Evolutionary conservation across 1,139 yeast genomes (phyloP), one percentile per base, ranked within the genome.

Genomic region (Blastobotrys apis): DNA sequence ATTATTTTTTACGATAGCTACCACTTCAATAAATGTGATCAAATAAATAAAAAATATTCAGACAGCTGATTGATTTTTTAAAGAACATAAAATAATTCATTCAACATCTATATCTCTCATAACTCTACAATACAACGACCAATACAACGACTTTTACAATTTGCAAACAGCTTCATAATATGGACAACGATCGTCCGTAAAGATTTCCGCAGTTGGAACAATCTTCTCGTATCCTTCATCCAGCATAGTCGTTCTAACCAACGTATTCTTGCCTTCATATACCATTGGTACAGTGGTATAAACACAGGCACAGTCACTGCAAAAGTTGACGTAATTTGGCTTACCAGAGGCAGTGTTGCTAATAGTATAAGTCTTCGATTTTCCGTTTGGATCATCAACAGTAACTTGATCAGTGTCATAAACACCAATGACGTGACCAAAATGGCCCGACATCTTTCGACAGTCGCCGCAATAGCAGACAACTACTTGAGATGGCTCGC

Each of bases 401-500:
- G 47, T 39, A 16, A 60, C 53, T 19, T 60, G 46, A 4, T 44
- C 45, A 2, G 52, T 38, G 2, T 50, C 31, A 29, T 48, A 57
- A 25, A 45, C 44, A 10, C 57, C 51, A 4, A 59, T 39, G 35
- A 57, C 44, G 44, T 60, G 65, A 6, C 63, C 63, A 22, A 59
- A 46, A 42, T 58, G 56, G 10, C 65, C 65, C 8, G 64, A 55
- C 30, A 55, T 57, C 48, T 60, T 60, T 29, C 65, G 53, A 45
- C 65, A 60, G 39, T 60, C 64, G 9, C 41, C 12, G 43, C 65
- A 60, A 44, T 50, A 60, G 47, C 65, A 60, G 3, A 51, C 42
- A 12, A 56, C 42, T 13, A 48, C 49, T 19, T 36, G 43, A 10
- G 35, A 39, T 19, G 64, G 60, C n/a, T 47, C 39, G 13, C 54